Percentiles rank a stretch among this genome's conserved stretches.
Evolutionary conservation across 2,329 filamentous ascomycete genomes (phyloP).

Genomic region (Verticillium dahliae): DNA sequence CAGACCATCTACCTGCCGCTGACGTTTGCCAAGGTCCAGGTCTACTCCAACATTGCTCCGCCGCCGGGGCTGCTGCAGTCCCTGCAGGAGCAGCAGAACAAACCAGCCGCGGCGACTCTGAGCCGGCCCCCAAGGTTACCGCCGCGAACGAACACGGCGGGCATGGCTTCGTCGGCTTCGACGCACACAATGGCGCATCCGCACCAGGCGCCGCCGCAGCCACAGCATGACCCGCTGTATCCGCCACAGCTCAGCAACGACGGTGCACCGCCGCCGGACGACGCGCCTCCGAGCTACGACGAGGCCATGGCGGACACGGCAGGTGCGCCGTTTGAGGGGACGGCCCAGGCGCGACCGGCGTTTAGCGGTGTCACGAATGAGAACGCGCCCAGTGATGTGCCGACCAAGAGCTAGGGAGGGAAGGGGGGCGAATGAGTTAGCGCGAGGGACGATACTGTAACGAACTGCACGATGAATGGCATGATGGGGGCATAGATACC

Average conservation of each 20-base stretch:
- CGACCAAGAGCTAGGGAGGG: constrained; percentile 27
- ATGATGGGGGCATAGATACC: neutral
- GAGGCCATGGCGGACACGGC: constrained; percentile 80
- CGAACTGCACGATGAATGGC: neutral
- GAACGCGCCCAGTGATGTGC: constrained; percentile 47
- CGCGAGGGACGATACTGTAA: no score
- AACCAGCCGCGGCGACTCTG: constrained; percentile 26
- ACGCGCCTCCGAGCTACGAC: constrained; percentile 92
- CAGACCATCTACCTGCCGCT: constrained; percentile 76
- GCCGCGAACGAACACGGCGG: constrained; percentile 19
- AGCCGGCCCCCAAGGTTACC: constrained; percentile 27
- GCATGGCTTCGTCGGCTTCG: constrained; percentile 16
- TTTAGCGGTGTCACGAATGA: constrained; percentile 61
- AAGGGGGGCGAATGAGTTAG: neutral
- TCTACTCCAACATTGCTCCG: constrained; percentile 84
- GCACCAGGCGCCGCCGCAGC: constrained; percentile 17
- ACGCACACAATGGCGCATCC: constrained; percentile 12
- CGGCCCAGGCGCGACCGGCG: constrained; percentile 48
- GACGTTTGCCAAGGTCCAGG: constrained; percentile 63
- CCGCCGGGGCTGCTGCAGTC: constrained; percentile 69
- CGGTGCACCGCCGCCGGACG: constrained; percentile 47
- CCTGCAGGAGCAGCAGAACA: constrained; percentile 22
- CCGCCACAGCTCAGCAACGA: constrained; percentile 49
- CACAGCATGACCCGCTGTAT: constrained; percentile 43
- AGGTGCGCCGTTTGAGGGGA: constrained; percentile 59